These are phyloP conservation scores for Capsicum chinense DNA, from an alignment of 257 asterid species.

Conservation along the genomic window DNA sequence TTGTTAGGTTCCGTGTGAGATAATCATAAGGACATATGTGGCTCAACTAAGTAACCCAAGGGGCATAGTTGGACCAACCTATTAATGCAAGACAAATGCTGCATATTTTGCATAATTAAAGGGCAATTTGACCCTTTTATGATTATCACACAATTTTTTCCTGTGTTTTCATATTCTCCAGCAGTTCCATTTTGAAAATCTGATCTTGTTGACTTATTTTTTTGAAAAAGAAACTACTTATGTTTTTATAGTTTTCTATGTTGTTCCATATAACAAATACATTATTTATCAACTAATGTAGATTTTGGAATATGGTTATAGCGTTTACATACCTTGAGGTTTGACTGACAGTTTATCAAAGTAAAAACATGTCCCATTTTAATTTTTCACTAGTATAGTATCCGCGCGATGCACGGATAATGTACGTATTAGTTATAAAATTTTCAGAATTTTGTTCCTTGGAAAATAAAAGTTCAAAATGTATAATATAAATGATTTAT, in stretches of 20 bases:
- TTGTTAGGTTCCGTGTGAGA: not conserved
- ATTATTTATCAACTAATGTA: not conserved
- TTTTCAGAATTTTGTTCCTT: no score
- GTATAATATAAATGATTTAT: no score
- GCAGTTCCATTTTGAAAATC: not conserved
- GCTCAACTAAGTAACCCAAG: not conserved
- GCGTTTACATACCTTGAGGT: not conserved
- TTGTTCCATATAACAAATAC: not conserved
- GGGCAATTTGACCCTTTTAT: not conserved
- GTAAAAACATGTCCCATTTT: not conserved
- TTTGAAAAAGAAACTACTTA: not conserved
- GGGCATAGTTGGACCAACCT: not conserved
- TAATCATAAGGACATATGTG: not conserved
- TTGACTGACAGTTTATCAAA: not conserved
- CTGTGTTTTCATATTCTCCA: not conserved
- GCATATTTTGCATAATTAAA: not conserved
- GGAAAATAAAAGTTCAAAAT: no score
- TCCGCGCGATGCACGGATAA: no score
- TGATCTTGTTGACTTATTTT: not conserved
- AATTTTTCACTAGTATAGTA: no score
- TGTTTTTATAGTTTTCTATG: not conserved
- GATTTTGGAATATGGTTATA: not conserved
- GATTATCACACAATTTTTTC: not conserved
- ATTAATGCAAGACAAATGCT: not conserved
- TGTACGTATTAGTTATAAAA: no score